Evolutionary conservation across 805 yeast genomes (phyloP).

Genomic region (Monosporozyma solicola): DNA sequence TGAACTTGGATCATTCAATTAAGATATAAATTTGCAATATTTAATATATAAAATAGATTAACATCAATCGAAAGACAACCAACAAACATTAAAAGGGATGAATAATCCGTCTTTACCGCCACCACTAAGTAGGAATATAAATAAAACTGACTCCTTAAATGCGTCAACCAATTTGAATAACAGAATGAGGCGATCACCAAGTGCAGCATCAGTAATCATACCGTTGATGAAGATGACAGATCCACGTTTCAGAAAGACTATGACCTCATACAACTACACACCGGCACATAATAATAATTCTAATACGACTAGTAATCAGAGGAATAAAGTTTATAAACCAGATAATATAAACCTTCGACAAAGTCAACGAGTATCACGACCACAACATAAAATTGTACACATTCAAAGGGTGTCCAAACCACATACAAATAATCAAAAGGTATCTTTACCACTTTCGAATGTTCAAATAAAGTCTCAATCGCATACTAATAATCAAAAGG

Average conservation of each 20-base stretch:
- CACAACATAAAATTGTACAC: no score
- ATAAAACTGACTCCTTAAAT: not conserved
- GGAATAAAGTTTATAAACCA: no score
- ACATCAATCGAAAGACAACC: no score
- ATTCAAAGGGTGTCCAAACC: no score
- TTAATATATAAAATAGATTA: no score
- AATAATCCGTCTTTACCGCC: not conserved
- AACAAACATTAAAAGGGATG: not conserved
- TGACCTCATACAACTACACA: not conserved
- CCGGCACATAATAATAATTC: not conserved
- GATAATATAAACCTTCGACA: no score
- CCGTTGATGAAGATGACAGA: not conserved
- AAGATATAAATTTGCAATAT: no score
- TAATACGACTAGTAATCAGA: not conserved
- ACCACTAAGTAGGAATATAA: not conserved
- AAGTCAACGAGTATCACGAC: no score
- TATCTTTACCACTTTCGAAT: no score
- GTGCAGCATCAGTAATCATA: not conserved
- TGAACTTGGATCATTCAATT: no score
- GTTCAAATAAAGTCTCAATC: no score
- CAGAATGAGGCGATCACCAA: not conserved
- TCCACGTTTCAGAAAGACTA: not conserved
- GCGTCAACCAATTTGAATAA: not conserved
- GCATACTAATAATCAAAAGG: not conserved
- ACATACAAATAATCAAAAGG: no score